Evolutionary conservation across 345 rosid genomes (phyloP).

Genomic region (Eucalyptus albens): DNA sequence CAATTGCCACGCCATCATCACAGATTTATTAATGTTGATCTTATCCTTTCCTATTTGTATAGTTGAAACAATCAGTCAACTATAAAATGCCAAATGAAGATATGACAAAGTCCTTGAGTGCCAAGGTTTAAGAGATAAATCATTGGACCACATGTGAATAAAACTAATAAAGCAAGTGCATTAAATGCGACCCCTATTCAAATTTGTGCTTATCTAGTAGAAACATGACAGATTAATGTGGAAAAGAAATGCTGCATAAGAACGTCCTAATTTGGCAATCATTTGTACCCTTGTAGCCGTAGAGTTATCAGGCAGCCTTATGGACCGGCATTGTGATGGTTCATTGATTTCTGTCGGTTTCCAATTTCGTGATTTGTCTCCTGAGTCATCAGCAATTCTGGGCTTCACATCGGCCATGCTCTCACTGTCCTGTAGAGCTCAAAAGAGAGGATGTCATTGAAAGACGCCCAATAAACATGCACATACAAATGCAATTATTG

Average conservation of each 20-base stretch:
- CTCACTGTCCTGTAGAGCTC: background rate
- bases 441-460: background rate
- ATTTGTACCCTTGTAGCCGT: conserved; percentile 40
- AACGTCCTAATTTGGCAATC: background rate
- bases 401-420: conserved; percentile 45
- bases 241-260: background rate
- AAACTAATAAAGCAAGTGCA: background rate
- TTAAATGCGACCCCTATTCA: no score
- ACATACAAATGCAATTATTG: background rate
- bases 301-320: conserved; percentile 61
- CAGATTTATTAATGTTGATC: background rate
- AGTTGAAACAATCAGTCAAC: background rate
- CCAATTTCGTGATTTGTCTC: conserved; percentile 60
- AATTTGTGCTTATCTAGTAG: background rate
- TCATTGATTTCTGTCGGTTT: conserved; percentile 72
- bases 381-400: conserved; percentile 41
- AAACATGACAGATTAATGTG: background rate
- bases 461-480: background rate
- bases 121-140: background rate
- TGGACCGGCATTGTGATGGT: conserved; percentile 55
- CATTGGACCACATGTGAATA: background rate
- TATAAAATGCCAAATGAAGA: background rate
- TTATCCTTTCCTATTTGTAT: no score
- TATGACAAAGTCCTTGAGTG: background rate
- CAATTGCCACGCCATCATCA: background rate